A percentile compares a stretch with the other conserved stretches of the same genome.
Evolutionary conservation across 768 basidiomycete species (phyloP).

Genomic region (Trametopsis cervina): DNA sequence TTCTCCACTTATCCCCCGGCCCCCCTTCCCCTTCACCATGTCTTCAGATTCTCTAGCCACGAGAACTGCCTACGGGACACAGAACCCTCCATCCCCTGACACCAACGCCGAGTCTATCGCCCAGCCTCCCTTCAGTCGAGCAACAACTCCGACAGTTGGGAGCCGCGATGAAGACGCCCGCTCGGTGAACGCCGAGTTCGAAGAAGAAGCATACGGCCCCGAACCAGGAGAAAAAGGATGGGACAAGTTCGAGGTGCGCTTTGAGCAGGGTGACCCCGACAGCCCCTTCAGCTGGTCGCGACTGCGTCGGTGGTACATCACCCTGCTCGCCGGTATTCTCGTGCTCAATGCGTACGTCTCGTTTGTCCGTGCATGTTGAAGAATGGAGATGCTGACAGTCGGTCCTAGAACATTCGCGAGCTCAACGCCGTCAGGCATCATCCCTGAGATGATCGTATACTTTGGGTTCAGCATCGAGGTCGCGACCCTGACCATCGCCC

Average conservation of each 20-base stretch:
- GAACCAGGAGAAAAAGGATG: slow-evolving; percentile 19
- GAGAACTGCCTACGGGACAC: slow-evolving; percentile 2
- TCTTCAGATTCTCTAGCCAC: background rate
- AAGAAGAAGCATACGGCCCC: slow-evolving; percentile 21
- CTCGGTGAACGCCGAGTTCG: slow-evolving; percentile 15
- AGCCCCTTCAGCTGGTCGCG: slow-evolving; percentile 22
- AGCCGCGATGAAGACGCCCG: background rate
- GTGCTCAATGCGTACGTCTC: slow-evolving; percentile 31
- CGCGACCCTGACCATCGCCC: slow-evolving; percentile 47
- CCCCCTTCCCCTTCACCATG: background rate
- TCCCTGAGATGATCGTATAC: slow-evolving; percentile 34
- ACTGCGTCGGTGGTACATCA: slow-evolving; percentile 22
- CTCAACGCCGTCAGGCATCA: slow-evolving; percentile 47
- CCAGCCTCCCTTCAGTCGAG: background rate
- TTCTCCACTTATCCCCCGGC: background rate
- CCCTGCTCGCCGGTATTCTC: slow-evolving; percentile 18
- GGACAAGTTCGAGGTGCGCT: slow-evolving; percentile 20
- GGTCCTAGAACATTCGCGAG: slow-evolving; percentile 48
- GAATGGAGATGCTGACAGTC: slow-evolving; percentile 39
- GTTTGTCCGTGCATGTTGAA: background rate
- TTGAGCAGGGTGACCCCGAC: slow-evolving; percentile 18
- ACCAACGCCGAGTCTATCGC: background rate
- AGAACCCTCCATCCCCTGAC: background rate
- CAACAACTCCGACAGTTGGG: slow-evolving; percentile 7
- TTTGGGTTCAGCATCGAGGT: slow-evolving; percentile 46